Base-by-base conservation (phyloP, 441 rosid genomes). In the California macrophylla region DNA sequence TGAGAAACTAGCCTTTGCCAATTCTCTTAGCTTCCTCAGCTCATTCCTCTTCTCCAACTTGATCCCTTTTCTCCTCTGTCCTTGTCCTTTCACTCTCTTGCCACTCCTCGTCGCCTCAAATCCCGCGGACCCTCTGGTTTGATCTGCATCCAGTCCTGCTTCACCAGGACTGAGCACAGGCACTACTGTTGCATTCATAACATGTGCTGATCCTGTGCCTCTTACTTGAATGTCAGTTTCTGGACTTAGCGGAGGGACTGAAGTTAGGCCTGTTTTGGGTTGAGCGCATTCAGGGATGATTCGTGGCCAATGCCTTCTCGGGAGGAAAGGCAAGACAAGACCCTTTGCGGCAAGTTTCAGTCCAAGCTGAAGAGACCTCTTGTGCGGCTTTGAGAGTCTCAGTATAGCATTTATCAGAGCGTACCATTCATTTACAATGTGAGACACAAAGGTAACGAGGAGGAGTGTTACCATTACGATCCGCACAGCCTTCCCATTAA, bases 1-100 rank as follows among this genome's bases (percentile, higher is more conserved):
- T 64, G 62, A 56, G 62, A 56, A 56, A 21, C 62, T 56, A 56
- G 62, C 62, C 62, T 56, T 85, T 7, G 87, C 89, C 72, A 85
- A 28, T 72, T 80, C 76, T 72, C 89, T 80, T 26, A 83, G 78
- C 81, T 80, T 79, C 82, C 73, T 83, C 62, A 56, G 62, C 62
- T 56, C 62, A 56, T 24, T 21, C 15, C 62, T 56, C 28, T 56
- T 23, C 62, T 56, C 62, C 28, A 56, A 56, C 62, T 9, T 56
- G 10, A 20, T 15, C 4, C 28, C 62, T 56, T 28, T 56, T 2
- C 28, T 21, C 9, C 62, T 20, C 25, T 50, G 23, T 50, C 21
- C 58, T 50, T 21, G 60, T 10, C 60, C 60, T 21, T 52, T 52
- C 24, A 6, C 10, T 21, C 60, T 79, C 81, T 72, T 83, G 40